A percentile compares a stretch with the other conserved stretches of the same genome.
These are phyloP conservation scores for Fistulifera pelliculosa DNA, from an alignment of 108 stramenopile genomes.

Conservation along the genomic window DNA sequence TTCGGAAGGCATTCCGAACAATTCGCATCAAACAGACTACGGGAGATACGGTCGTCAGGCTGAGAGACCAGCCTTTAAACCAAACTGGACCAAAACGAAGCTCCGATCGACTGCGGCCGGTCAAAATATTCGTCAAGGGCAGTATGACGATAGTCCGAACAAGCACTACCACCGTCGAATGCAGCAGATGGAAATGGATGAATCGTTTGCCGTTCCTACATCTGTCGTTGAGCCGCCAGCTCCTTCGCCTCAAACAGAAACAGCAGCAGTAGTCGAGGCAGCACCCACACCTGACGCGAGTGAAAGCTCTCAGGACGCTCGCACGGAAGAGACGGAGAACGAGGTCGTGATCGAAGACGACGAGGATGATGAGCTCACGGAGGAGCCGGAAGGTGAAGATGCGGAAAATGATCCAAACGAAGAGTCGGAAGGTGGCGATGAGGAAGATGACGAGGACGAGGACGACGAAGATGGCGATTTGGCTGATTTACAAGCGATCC, in stretches of 20 bases:
- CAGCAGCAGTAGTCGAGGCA: not conserved
- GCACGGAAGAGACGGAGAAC: not conserved
- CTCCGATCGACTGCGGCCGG: constrained; percentile 6
- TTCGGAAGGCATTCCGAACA: not conserved
- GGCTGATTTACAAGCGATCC: constrained; percentile 8
- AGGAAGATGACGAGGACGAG: not conserved
- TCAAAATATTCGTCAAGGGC: constrained; percentile 3
- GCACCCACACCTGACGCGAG: not conserved
- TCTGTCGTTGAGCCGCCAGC: not conserved
- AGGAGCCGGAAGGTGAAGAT: constrained; percentile 6
- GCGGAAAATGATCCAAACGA: not conserved
- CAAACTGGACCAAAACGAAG: constrained; percentile 9
- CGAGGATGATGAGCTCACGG: not conserved
- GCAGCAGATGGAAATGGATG: not conserved
- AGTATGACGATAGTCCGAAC: constrained; percentile 11
- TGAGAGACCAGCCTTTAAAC: constrained; percentile 2
- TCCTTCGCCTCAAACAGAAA: not conserved
- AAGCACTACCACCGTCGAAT: not conserved
- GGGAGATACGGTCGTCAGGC: constrained; percentile 1
- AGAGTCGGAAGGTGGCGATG: not conserved
- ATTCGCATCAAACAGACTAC: not conserved
- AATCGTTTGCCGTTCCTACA: not conserved
- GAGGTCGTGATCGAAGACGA: not conserved
- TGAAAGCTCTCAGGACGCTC: not conserved
- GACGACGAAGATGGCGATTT: not conserved